These are phyloP conservation scores for Beauveria pseudobassiana DNA, from an alignment of 2,329 filamentous ascomycete genomes.

Conservation along the genomic window DNA sequence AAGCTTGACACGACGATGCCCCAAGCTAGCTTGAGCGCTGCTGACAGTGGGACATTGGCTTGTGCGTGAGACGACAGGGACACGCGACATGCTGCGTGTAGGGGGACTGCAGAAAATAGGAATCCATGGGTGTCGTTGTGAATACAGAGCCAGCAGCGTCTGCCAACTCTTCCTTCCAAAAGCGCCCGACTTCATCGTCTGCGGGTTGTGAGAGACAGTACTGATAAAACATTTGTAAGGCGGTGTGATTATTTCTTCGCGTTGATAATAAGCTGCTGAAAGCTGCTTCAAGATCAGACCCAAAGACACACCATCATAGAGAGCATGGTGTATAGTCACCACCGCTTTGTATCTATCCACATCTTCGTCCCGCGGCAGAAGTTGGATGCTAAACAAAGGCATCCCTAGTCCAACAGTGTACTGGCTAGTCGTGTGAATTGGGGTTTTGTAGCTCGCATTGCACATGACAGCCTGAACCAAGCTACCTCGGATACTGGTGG, in stretches of 20 bases:
- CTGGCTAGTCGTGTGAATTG: not conserved
- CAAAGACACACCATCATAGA: conserved; percentile 30
- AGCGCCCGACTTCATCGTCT: conserved; percentile 21
- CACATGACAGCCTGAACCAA: not conserved
- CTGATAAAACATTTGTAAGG: conserved; percentile 10
- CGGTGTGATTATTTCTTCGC: not conserved
- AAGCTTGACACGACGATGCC: conserved; percentile 8
- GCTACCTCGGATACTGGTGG: not conserved
- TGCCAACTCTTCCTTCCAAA: not conserved
- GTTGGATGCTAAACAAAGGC: not conserved
- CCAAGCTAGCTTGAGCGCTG: conserved; percentile 14
- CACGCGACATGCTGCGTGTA: not conserved
- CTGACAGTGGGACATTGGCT: conserved; percentile 29
- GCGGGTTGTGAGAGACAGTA: conserved; percentile 12
- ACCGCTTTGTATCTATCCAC: conserved; percentile 9
- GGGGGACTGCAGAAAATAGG: conserved; percentile 17
- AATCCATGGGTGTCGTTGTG: conserved; percentile 25
- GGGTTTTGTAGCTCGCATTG: not conserved
- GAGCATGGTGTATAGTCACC: conserved; percentile 30
- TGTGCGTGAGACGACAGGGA: conserved; percentile 19
- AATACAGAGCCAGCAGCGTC: conserved; percentile 30
- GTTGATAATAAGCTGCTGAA: conserved; percentile 15
- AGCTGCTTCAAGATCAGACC: conserved; percentile 23
- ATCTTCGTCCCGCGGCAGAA: conserved; percentile 3
- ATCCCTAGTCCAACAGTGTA: not conserved